Base-by-base conservation (phyloP, 768 basidiomycete species). In the Boletus vermiculosoides region DNA sequence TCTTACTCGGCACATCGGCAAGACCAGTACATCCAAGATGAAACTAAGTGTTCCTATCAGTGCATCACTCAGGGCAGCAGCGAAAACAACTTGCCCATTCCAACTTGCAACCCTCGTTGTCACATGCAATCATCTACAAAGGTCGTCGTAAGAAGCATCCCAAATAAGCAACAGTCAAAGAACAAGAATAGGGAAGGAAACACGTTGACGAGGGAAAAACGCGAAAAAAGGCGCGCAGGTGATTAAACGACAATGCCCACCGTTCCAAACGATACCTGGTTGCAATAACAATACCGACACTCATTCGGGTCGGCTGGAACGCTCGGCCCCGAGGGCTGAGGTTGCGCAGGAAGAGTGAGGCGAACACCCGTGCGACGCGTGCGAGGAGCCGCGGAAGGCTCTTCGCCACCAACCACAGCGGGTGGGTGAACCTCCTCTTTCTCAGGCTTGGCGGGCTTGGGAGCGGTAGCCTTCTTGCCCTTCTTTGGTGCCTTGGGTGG, bases 71-170 rank as follows among this genome's bases (percentile, higher is more conserved):
- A 1, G 3, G 22, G n/a, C 10, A 34, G 20, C 0, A 30, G 28
- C 18, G 16, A 49, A 49, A 9, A 34, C 31, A 42, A 78, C 89
- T 69, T 65, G 89, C 93, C 93, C 93, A 96, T 85, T 94, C 90
- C 39, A 78, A 76, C 60, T 80, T 75, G 69, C 93, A 96, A 16
- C 78, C 74, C 42, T 77, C 73, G 60, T 82, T 81, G 67, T 96
- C 93, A 65, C 93, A 96, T 16, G 78, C 93, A 59, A 96, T 86
- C 93, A 96, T 94, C 88, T 90, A 45, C 42, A 25, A 40, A 42
- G n/a, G 25, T 22, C 20, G 25, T 41, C 23, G 33, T 22, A 45
- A 62, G 20, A 42, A 50, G 4, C 28, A 30, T 42, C 42, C 31
- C 49, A 12, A 41, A 34, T 46, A 33, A 61, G 59, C 23, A 25